Evolutionary conservation across 2,329 filamentous ascomycete species (phyloP).

Genomic region (Pseudocercospora pini-densiflorae): DNA sequence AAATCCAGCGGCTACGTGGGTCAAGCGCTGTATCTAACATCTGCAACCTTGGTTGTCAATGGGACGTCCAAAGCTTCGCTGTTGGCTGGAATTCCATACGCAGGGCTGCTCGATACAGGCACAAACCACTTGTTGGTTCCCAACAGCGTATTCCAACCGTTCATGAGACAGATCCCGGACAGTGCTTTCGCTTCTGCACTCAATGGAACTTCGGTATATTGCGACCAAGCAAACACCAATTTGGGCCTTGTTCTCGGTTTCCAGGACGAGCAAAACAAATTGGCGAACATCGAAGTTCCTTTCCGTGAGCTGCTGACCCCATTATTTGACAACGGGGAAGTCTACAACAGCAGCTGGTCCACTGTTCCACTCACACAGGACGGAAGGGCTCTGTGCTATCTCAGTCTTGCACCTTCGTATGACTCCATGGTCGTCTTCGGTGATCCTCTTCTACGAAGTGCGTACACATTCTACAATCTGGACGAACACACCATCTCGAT

Average conservation of each 20-base stretch:
- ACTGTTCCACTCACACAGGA: neutral
- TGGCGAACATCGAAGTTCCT: neutral
- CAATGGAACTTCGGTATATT: neutral
- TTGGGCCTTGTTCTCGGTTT: neutral
- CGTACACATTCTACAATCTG: neutral
- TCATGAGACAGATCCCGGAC: neutral
- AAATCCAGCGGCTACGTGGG: neutral
- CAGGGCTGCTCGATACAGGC: neutral
- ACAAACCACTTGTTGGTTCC: neutral
- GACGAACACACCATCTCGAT: neutral
- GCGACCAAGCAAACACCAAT: neutral
- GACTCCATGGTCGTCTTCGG: neutral
- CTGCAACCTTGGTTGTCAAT: neutral
- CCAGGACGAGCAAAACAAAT: neutral
- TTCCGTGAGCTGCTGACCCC: neutral
- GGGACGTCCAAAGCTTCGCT: neutral
- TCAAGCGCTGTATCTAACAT: neutral
- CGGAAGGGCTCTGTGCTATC: neutral
- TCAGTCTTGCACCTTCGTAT: neutral
- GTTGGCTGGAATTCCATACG: neutral
- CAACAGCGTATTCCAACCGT: neutral
- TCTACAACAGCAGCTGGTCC: neutral
- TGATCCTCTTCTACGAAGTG: neutral
- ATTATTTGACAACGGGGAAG: neutral
- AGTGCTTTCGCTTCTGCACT: neutral